A percentile compares a stretch with the other conserved stretches of the same genome.
Evolutionary conservation across 2,329 filamentous ascomycete genomes (phyloP).

Genomic region (Colletotrichum sp.): DNA sequence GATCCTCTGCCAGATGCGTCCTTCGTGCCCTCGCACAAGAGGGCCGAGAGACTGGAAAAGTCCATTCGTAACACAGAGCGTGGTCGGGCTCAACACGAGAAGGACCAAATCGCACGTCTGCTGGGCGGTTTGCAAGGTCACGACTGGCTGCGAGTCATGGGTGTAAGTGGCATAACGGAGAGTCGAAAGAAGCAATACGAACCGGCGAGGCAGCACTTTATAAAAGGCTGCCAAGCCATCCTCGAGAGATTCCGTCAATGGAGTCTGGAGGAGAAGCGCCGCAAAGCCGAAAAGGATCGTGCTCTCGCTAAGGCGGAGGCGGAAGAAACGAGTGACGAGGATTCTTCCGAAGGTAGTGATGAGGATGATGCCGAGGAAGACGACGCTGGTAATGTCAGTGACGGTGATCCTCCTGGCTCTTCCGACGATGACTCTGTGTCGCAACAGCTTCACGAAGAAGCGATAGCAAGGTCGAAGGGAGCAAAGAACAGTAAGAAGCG

Average conservation of each 20-base stretch:
- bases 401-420: constrained; percentile 53
- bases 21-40: constrained; percentile 60
- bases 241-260: constrained; percentile 87
- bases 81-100: constrained; percentile 69
- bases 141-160: constrained; percentile 93
- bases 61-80: constrained; percentile 69
- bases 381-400: constrained; percentile 27
- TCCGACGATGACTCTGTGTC: constrained; percentile 75
- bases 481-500: constrained; percentile 35
- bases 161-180: constrained; percentile 84
- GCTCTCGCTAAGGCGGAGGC: constrained; percentile 53
- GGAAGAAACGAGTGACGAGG: constrained; percentile 20
- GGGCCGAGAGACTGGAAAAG: constrained; percentile 64
- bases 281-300: constrained; percentile 78
- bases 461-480: constrained; percentile 56
- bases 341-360: constrained; percentile 26
- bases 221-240: constrained; percentile 80
- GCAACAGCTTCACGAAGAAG: constrained; percentile 78
- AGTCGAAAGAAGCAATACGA: constrained; percentile 86
- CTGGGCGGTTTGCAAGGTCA: constrained; percentile 86
- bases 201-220: constrained; percentile 83
- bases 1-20: constrained; percentile 63
- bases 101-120: constrained; percentile 66
- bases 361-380: constrained; percentile 35
- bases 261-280: constrained; percentile 87